Conservation (phyloP, 176 grass and related monocot genomes). For the Panicum miliaceum region DNA sequence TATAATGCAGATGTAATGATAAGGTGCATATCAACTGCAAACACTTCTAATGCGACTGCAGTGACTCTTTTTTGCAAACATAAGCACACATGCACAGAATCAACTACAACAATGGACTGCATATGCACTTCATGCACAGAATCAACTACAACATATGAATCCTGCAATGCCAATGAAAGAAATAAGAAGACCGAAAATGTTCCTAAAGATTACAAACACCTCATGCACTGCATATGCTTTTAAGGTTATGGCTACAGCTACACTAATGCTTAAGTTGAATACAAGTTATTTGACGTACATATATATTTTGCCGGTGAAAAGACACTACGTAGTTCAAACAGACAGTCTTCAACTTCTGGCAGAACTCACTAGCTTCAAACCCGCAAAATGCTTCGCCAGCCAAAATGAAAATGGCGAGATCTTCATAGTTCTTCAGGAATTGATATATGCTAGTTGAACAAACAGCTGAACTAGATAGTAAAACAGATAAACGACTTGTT, state of each 20-base stretch:
- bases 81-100: slow-evolving; percentile 17
- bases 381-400: slow-evolving; percentile 98
- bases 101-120: slow-evolving; percentile 11
- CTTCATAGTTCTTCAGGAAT: slow-evolving; percentile 97
- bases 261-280: slow-evolving; percentile 32
- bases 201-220: slow-evolving; percentile 18
- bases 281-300: slow-evolving; percentile 63
- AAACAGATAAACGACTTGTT: slow-evolving; percentile 92
- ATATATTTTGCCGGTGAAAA: slow-evolving; percentile 98
- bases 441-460: slow-evolving; percentile 96
- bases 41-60: neutral
- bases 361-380: slow-evolving; percentile 87
- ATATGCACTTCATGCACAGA: neutral
- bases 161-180: slow-evolving; percentile 2
- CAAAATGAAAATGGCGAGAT: slow-evolving; percentile 91
- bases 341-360: slow-evolving; percentile 85
- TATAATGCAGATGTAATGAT: slow-evolving; percentile 19
- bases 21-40: slow-evolving; percentile 19
- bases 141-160: slow-evolving; percentile 23
- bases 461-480: slow-evolving; percentile 83
- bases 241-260: slow-evolving; percentile 24
- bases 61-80: slow-evolving; percentile 4
- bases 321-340: slow-evolving; percentile 81
- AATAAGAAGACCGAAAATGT: neutral
- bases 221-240: slow-evolving; percentile 24